Percentiles rank a stretch among this genome's conserved stretches.
These are phyloP conservation scores for Pyropia haitanensis DNA, from an alignment of 23 red algal species.

Conservation along the genomic window DNA sequence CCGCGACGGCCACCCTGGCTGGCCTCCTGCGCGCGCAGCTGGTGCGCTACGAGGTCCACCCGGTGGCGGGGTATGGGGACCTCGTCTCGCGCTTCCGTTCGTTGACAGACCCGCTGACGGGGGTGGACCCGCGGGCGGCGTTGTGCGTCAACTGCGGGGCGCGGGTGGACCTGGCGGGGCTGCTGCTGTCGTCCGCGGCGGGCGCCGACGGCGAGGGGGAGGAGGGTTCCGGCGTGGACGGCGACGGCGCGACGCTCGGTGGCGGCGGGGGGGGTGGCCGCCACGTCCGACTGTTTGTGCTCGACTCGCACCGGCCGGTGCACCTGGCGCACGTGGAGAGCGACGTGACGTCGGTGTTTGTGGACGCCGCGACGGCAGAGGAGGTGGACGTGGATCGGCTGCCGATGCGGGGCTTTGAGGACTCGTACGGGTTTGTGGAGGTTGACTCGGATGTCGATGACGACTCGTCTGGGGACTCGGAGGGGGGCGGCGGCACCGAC, in stretches of 20 bases:
- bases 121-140: slow-evolving; percentile 39
- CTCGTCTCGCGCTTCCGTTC: slow-evolving; percentile 41
- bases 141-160: slow-evolving; percentile 82
- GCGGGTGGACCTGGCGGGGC: slow-evolving; percentile 43
- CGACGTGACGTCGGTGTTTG: slow-evolving; percentile 2
- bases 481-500: slow-evolving; percentile 17
- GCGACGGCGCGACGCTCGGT: no score
- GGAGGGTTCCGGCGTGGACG: no score
- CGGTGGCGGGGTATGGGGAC: slow-evolving; percentile 60
- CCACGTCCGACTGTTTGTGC: slow-evolving; percentile 54
- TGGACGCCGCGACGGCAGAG: no score
- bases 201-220: background rate
- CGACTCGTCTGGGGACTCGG: background rate
- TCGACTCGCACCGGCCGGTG: slow-evolving; percentile 83
- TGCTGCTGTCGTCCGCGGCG: slow-evolving; percentile 8
- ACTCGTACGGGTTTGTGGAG: slow-evolving; percentile 15
- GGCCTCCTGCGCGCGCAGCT: slow-evolving; percentile 57
- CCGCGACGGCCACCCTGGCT: slow-evolving; percentile 56
- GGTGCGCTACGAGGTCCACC: slow-evolving; percentile 80
- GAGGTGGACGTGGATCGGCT: no score
- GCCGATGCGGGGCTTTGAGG: slow-evolving; percentile 6
- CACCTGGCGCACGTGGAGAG: slow-evolving; percentile 69
- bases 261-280: no score
- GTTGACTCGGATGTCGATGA: slow-evolving; percentile 7
- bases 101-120: slow-evolving; percentile 17